These are phyloP conservation scores for Penicillium sp. DNA, from an alignment of 2,329 filamentous ascomycete species.

Conservation along the genomic window DNA sequence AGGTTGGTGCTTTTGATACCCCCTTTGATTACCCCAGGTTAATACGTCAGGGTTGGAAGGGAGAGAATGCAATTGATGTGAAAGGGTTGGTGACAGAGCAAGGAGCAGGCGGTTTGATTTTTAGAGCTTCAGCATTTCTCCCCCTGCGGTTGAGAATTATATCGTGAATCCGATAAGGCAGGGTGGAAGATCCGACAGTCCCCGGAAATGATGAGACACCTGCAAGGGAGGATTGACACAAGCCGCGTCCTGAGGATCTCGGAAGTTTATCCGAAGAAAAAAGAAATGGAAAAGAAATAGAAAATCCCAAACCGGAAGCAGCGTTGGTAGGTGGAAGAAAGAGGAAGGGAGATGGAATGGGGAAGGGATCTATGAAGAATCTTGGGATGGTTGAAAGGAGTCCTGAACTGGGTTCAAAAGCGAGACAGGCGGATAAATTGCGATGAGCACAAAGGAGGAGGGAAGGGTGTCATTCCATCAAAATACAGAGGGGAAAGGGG, in stretches of 20 bases:
- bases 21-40: conserved; percentile 28
- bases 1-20: conserved; percentile 28
- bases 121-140: conserved; percentile 30
- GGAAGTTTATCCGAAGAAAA: background rate
- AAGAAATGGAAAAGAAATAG: background rate
- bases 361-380: conserved; percentile 26
- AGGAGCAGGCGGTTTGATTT: conserved; percentile 1
- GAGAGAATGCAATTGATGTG: conserved; percentile 31
- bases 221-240: conserved; percentile 21
- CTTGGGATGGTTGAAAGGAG: conserved; percentile 5
- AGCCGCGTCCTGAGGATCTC: background rate
- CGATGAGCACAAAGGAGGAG: conserved; percentile 10
- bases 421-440: conserved; percentile 2
- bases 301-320: background rate
- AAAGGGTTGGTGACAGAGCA: conserved; percentile 3
- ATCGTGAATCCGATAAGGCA: conserved; percentile 20
- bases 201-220: conserved; percentile 21
- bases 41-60: conserved; percentile 24
- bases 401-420: conserved; percentile 8
- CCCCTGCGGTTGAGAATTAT: conserved; percentile 24
- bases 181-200: conserved; percentile 12
- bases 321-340: background rate
- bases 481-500: conserved; percentile 26
- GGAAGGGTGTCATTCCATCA: conserved; percentile 16
- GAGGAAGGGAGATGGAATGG: conserved; percentile 18